Evolutionary conservation across 2,329 filamentous ascomycete species (phyloP), one percentile per base, ranked within the genome.

Genomic region (Verticillium longisporum): DNA sequence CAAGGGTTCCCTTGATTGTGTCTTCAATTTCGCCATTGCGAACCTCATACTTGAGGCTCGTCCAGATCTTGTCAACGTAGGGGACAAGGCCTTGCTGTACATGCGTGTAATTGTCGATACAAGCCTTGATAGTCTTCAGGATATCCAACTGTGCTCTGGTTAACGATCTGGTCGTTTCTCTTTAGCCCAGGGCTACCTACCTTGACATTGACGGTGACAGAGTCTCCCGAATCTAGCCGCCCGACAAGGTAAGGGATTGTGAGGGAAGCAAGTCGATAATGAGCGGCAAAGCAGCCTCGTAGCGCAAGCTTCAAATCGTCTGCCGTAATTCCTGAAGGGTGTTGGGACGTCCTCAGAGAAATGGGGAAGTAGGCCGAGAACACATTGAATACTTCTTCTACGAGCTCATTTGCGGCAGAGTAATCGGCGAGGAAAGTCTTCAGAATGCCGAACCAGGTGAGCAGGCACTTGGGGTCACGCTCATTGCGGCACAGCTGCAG

Each of bases 331-430:
- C 78, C 77, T 37, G 76, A 75, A 0, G 77, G 73, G 4, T 79
- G 79, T 31, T 80, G 77, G 0, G 83, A 79, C 60, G 77, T 77
- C 33, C 83, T 77, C 54, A 87, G 71, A 0, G 83, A 84, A 60
- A 87, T 86, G 15, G 84, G 84, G 63, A 85, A 87, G 68, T 86
- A 87, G 34, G 80, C 80, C 14, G 84, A 85, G 70, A 84, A 85
- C 1, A 78, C 72, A 60, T 78, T 78, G 68, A 85, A 86, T 2
- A 83, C 74, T 60, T 81, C 78, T 36, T 78, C 77, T 9, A 78
- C 73, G 2, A 83, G 72, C 9, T 81, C 78, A 4, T 75, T 63
- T 0, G 81, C 77, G 1, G 78, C 73, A 0, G 74, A 72, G 58
- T 80, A 84, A 14, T 76, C 73, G 2, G 73, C 69, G 9, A 84